Evolutionary conservation across 2,329 filamentous ascomycete species (phyloP).

Genomic region (Stromatinia cepivora): DNA sequence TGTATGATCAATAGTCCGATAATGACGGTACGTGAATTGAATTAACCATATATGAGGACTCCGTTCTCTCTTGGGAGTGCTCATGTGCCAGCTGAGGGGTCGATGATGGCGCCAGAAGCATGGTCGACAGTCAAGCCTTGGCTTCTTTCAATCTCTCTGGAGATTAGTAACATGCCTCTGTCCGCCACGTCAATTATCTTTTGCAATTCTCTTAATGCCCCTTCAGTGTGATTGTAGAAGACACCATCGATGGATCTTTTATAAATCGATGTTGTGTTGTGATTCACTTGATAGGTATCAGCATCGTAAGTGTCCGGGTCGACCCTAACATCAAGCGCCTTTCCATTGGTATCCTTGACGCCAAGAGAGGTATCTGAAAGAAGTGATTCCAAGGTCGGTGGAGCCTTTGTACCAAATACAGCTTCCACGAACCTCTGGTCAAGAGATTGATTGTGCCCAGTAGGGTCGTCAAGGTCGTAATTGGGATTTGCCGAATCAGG

Average conservation of each 20-base stretch:
- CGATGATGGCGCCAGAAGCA: neutral
- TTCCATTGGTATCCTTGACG: neutral
- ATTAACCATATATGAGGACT: neutral
- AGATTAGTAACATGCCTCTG: constrained; percentile 37
- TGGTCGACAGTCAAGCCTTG: neutral
- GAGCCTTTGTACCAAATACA: constrained; percentile 27
- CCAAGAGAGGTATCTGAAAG: neutral
- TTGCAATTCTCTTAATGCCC: constrained; percentile 37
- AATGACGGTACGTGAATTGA: neutral
- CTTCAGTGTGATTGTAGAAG: constrained; percentile 41
- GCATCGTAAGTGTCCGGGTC: constrained; percentile 34
- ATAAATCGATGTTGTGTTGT: constrained; percentile 39
- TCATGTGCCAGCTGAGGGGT: neutral
- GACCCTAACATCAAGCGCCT: neutral
- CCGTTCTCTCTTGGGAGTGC: neutral
- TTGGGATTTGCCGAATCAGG: constrained; percentile 26
- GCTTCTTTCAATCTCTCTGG: constrained; percentile 27
- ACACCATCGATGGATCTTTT: constrained; percentile 39
- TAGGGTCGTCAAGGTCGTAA: constrained; percentile 39
- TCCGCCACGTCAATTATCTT: constrained; percentile 40
- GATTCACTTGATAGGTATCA: constrained; percentile 35
- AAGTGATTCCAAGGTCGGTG: neutral
- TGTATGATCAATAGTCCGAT: neutral
- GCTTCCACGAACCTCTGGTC: constrained; percentile 42
- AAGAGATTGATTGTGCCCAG: constrained; percentile 32